phyloP scores from a whole-genome alignment of 1,139 yeast genomes.

The Dujonia santamariae region DNA sequence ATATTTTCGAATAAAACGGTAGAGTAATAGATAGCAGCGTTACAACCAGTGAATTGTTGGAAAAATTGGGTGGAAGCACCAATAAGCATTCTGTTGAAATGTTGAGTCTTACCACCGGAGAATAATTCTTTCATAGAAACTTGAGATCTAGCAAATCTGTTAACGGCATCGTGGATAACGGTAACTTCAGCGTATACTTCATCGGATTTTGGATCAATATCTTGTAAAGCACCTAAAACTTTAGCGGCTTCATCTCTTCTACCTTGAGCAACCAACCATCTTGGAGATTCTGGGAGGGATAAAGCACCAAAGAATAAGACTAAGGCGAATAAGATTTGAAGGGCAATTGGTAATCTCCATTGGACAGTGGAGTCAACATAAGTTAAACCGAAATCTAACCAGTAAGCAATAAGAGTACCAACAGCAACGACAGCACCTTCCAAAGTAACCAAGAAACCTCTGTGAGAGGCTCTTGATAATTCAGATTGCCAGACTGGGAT shows the following conservation, averaged over 20 bases:
- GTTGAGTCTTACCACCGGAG: constrained; percentile 57
- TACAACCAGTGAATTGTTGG: constrained; percentile 64
- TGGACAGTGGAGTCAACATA: constrained; percentile 47
- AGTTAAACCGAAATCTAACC: constrained; percentile 69
- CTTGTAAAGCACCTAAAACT: constrained; percentile 39
- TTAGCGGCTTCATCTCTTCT: constrained; percentile 45
- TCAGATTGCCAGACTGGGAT: constrained; percentile 84
- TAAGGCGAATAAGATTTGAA: constrained; percentile 41
- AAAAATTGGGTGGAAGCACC: constrained; percentile 56
- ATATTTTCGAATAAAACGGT: constrained; percentile 59
- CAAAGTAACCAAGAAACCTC: constrained; percentile 65
- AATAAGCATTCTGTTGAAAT: constrained; percentile 51
- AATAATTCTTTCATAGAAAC: constrained; percentile 49
- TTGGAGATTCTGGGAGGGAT: constrained; percentile 65
- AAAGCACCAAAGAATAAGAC: constrained; percentile 34
- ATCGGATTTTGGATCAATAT: constrained; percentile 39
- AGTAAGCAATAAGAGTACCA: constrained; percentile 70
- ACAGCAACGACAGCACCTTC: constrained; percentile 71
- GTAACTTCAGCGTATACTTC: constrained; percentile 41
- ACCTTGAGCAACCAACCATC: constrained; percentile 48
- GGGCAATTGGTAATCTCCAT: constrained; percentile 48
- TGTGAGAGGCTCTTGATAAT: constrained; percentile 63
- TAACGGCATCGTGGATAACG: constrained; percentile 41
- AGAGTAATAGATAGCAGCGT: constrained; percentile 66
- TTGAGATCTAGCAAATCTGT: constrained; percentile 35